Evolutionary conservation across 345 rosid species (phyloP).

Genomic region (Eucalyptus coolabah): DNA sequence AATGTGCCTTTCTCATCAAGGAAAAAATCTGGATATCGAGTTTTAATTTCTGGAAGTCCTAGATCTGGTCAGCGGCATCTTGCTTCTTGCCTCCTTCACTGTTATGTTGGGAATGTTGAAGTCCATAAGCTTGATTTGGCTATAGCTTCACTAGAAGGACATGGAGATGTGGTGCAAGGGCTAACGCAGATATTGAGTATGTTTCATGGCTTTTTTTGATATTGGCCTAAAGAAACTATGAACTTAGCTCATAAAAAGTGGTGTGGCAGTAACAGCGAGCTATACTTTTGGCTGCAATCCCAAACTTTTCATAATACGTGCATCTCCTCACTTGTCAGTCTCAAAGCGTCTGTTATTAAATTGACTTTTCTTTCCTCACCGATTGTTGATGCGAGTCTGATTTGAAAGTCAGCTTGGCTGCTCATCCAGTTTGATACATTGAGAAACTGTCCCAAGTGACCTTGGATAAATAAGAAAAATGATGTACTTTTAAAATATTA

Average conservation of each 20-base stretch:
- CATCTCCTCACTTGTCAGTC: not conserved
- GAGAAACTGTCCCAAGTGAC: not conserved
- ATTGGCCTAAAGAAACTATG: not conserved
- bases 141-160: constrained; percentile 86
- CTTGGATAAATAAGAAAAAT: not conserved
- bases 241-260: not conserved
- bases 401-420: not conserved
- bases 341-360: not conserved
- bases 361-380: not conserved
- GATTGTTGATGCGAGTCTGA: not conserved
- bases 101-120: constrained; percentile 73
- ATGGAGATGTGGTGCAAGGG: constrained; percentile 83
- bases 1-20: constrained; percentile 23
- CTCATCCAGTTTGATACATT: not conserved
- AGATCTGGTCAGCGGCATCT: constrained; percentile 89
- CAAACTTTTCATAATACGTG: not conserved
- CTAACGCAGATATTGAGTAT: constrained; percentile 72
- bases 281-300: not conserved
- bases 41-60: constrained; percentile 73
- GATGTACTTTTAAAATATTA: not conserved
- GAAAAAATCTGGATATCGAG: constrained; percentile 53
- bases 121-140: constrained; percentile 89
- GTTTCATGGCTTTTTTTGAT: constrained; percentile 4
- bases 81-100: constrained; percentile 83
- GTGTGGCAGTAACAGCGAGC: not conserved